Conservation (phyloP, 257 asterid genomes). For the Solanum medicagineum region DNA sequence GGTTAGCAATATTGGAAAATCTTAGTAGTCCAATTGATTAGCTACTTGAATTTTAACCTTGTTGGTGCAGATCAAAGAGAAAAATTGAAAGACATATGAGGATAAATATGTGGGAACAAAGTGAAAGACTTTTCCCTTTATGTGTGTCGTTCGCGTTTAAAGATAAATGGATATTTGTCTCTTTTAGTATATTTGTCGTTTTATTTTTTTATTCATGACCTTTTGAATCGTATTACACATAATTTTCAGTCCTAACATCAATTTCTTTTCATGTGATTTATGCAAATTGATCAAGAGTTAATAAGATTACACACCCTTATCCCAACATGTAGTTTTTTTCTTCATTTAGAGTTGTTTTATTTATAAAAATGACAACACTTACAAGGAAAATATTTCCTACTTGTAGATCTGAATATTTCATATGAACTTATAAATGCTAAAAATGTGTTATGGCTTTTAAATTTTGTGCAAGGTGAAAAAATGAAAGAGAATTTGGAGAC, state of each 20-base stretch:
- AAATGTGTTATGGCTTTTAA: background rate
- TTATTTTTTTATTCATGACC: no score
- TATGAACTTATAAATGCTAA: background rate
- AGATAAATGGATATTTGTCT: no score
- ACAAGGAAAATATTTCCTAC: background rate
- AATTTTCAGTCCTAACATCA: no score
- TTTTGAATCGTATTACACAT: no score
- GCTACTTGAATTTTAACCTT: fast-evolving
- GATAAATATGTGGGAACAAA: background rate
- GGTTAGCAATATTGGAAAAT: background rate
- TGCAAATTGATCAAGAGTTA: background rate
- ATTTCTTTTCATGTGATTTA: background rate
- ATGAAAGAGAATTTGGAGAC: background rate
- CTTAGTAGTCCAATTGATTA: background rate
- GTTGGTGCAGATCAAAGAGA: background rate
- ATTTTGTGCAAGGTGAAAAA: background rate
- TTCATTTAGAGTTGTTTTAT: background rate
- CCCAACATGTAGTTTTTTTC: background rate
- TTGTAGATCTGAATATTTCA: background rate
- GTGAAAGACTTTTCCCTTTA: background rate
- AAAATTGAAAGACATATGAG: background rate
- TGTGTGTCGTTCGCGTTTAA: background rate
- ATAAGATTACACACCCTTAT: background rate
- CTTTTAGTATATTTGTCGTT: no score
- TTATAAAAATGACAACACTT: background rate